These are phyloP conservation scores for Entophlyctis luteolus DNA, from an alignment of 192 early-diverging fungal genomes.

Conservation along the genomic window DNA sequence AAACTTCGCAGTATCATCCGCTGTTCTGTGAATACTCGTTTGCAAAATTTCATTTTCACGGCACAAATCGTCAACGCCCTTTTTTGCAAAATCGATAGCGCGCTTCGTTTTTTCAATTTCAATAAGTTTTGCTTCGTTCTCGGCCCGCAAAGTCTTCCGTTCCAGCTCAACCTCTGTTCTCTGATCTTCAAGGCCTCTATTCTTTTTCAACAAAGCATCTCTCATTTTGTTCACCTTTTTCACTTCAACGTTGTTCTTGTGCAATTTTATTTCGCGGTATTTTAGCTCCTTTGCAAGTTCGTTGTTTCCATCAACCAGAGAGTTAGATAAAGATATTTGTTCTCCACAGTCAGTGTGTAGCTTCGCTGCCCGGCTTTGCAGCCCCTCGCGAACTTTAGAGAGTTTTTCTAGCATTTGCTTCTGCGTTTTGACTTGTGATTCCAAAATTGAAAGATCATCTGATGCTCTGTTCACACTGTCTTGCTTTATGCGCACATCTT, in stretches of 20 bases:
- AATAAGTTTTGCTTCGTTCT: conserved; percentile 36
- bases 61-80: conserved; percentile 51
- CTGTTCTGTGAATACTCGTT: conserved; percentile 40
- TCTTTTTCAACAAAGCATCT: conserved; percentile 56
- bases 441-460: conserved; percentile 54
- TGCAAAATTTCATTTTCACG: conserved; percentile 52
- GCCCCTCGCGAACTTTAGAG: conserved; percentile 47
- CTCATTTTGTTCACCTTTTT: conserved; percentile 47
- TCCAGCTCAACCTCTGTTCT: conserved; percentile 50
- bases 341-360: conserved; percentile 57
- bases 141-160: conserved; percentile 37
- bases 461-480: conserved; percentile 56
- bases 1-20: conserved; percentile 32
- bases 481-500: conserved; percentile 57
- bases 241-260: conserved; percentile 43
- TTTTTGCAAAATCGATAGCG: conserved; percentile 43
- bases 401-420: conserved; percentile 56
- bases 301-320: conserved; percentile 51
- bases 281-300: conserved; percentile 38
- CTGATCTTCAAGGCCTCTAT: conserved; percentile 50
- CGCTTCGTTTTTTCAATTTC: conserved; percentile 40
- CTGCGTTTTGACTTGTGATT: conserved; percentile 52
- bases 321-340: conserved; percentile 46
- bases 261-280: conserved; percentile 42
- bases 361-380: conserved; percentile 46